Evolutionary conservation across 2,329 filamentous ascomycete species (phyloP).

Genomic region (Xylariaceae sp.): DNA sequence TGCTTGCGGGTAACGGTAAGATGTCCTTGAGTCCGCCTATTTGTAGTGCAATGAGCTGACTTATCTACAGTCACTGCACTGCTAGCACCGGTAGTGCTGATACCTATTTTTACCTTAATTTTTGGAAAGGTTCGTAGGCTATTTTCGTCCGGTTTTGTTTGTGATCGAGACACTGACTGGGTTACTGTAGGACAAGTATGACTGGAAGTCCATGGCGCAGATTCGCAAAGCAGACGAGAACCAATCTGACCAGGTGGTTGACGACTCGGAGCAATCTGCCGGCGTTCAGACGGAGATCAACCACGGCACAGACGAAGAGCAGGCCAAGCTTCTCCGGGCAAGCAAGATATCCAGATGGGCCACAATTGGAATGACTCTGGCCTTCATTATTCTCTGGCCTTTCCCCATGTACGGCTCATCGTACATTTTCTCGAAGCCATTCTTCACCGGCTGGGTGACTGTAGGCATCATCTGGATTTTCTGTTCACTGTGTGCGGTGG

Average conservation of each 20-base stretch:
- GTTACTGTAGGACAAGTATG: conserved; percentile 58
- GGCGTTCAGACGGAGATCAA: conserved; percentile 47
- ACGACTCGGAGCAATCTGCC: conserved; percentile 54
- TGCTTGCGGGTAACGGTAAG: conserved; percentile 69
- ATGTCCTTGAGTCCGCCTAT: neutral
- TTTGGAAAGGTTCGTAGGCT: conserved; percentile 47
- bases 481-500: conserved; percentile 65
- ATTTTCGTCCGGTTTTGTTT: neutral
- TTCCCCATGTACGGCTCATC: conserved; percentile 83
- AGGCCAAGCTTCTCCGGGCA: conserved; percentile 24
- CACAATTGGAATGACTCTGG: conserved; percentile 61
- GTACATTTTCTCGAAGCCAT: conserved; percentile 76
- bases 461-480: conserved; percentile 79
- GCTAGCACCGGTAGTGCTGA: conserved; percentile 67
- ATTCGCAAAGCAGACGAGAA: conserved; percentile 77
- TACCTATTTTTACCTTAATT: conserved; percentile 67
- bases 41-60: conserved; percentile 8
- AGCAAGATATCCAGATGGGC: conserved; percentile 39
- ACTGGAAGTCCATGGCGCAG: conserved; percentile 76
- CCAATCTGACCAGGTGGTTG: conserved; percentile 57
- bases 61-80: conserved; percentile 59
- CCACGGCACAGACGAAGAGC: conserved; percentile 23
- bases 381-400: conserved; percentile 77
- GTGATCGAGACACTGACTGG: neutral
- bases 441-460: conserved; percentile 77